phyloP scores from a whole-genome alignment of 106 monocot species.

The Gastrodia elata region DNA sequence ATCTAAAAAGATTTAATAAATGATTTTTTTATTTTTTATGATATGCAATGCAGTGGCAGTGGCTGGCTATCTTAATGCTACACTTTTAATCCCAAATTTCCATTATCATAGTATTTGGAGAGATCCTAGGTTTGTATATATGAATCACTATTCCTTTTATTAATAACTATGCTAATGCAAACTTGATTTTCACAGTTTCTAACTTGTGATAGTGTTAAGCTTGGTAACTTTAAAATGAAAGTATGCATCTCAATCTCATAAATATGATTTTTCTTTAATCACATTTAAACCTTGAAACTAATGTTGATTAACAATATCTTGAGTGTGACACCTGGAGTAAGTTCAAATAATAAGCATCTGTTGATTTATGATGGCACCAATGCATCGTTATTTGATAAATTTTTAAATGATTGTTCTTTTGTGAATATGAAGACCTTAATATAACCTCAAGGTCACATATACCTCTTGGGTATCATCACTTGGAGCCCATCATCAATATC shows the following conservation, averaged over 20 bases:
- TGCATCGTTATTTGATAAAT: not conserved
- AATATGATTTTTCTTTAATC: not conserved
- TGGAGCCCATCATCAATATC: not conserved
- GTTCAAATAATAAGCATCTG: not conserved
- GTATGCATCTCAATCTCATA: not conserved
- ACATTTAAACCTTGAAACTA: not conserved
- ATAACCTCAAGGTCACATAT: not conserved
- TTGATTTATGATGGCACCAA: not conserved
- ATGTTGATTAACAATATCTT: not conserved
- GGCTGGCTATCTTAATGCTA: slow-evolving; percentile 93
- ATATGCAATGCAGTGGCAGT: slow-evolving; percentile 99
- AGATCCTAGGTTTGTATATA: slow-evolving; percentile 68
- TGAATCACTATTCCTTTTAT: not conserved
- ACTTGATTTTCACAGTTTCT: not conserved
- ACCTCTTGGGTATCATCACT: not conserved
- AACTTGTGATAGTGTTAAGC: not conserved
- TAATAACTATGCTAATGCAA: not conserved
- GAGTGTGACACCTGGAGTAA: not conserved
- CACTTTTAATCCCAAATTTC: slow-evolving; percentile 90
- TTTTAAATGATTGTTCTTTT: not conserved
- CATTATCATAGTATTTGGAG: slow-evolving; percentile 96
- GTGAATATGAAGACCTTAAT: not conserved
- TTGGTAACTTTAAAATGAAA: not conserved
- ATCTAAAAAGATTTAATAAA: not conserved
- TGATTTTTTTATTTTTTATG: slow-evolving; percentile 28